Base-by-base conservation (phyloP, 768 basidiomycete species). In the Mycena polygramma region DNA sequence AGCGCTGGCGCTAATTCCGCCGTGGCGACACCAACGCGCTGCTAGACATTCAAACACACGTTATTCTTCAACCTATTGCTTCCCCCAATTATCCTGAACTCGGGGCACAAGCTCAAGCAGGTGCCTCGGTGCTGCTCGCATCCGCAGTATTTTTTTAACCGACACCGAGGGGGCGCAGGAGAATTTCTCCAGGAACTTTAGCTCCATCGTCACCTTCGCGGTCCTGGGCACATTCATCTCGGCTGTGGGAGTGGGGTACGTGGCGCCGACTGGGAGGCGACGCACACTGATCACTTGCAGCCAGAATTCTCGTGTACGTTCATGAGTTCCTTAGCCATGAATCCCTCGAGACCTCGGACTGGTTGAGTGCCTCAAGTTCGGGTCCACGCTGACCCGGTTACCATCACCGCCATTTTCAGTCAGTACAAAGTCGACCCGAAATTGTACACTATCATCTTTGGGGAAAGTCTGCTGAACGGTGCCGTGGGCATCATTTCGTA, bases 401-500 rank as follows among this genome's bases (percentile, higher is more conserved):
- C 98, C 9, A 98, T 99, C 78, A 86, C 99, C 37, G 95, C 97
- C 52, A 99, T 99, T 63, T 99, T 99, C 86, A 96, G 98, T 75
- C 95, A 98, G 75, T 94, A 97, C 84, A 98, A 98, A 79, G 97
- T 99, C 75, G 98, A 99, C 81, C 97, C 98, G 0, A 98, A 98
- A 79, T 86, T 99, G 11, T 99, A 99, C 83, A 93, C 92, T 52
- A 89, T 99, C 80, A 99, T 99, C 73, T 99, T 99, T 77, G 98
- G 98, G 35, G 98, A 99, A 81, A 94, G 92, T 81, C 86, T 99
- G 68, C 83, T 99, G 69, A 99, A 99, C 82, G 98, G 99, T 85
- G 98, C 98, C n/a, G 98, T 99, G 77, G 95, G 95, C 87, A 99
- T 99, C 84, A 96, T 99, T 81, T 96, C 99, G 94, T 99, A 99